Evolutionary conservation across 805 yeast species (phyloP).

Genomic region (Saccharomycopsis vini): DNA sequence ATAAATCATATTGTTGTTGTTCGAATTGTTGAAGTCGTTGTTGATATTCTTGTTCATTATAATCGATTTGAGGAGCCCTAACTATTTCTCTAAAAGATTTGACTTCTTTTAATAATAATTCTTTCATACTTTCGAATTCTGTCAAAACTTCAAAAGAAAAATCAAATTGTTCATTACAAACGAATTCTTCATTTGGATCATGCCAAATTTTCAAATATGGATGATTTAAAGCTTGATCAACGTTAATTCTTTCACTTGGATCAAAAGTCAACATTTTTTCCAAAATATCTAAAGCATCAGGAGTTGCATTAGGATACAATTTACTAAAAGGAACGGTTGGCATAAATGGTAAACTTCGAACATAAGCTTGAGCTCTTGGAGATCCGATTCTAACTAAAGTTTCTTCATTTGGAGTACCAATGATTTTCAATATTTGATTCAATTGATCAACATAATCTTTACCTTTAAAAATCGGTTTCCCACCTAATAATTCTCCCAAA

Average conservation of each 20-base stretch:
- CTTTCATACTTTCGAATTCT: conserved; percentile 65
- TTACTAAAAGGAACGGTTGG: conserved; percentile 63
- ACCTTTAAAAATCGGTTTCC: conserved; percentile 88
- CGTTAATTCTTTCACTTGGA: conserved; percentile 76
- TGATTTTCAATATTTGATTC: conserved; percentile 72
- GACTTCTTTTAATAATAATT: conserved; percentile 76
- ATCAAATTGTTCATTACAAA: conserved; percentile 72
- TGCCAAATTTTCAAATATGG: conserved; percentile 88
- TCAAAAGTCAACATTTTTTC: conserved; percentile 78
- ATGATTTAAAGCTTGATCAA: conserved; percentile 79
- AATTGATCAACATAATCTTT: conserved; percentile 94
- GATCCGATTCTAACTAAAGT: conserved; percentile 68
- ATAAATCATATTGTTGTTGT: conserved; percentile 21
- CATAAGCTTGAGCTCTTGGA: conserved; percentile 84
- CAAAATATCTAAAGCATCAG: conserved; percentile 74
- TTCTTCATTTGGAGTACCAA: conserved; percentile 86
- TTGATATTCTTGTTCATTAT: conserved; percentile 21
- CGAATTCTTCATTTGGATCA: conserved; percentile 87
- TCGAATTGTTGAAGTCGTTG: conserved; percentile 24
- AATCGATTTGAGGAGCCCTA: conserved; percentile 50
- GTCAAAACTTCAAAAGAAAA: conserved; percentile 80
- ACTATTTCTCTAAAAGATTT: conserved; percentile 70
- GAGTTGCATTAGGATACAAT: conserved; percentile 79
- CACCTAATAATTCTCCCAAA: conserved; percentile 85
- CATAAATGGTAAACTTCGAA: conserved; percentile 76